A percentile compares a stretch with the other conserved stretches of the same genome.
Conservation (phyloP, 2,329 filamentous ascomycete genomes). For the Neurospora sp. region DNA sequence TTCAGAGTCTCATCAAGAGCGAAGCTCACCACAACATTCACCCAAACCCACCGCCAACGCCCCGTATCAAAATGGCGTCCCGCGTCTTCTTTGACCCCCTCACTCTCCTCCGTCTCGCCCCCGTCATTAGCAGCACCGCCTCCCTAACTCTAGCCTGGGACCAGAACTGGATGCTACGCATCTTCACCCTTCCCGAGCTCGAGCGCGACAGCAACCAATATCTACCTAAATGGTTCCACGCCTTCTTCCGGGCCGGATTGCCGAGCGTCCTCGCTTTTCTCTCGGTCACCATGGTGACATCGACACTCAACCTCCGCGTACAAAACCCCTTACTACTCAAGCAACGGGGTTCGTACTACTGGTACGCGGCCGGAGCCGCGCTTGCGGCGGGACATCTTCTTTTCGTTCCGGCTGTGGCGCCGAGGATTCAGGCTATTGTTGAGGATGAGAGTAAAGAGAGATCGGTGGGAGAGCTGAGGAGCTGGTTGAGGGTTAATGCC, state of each 20-base stretch:
- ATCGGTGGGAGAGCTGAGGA: slow-evolving; percentile 15
- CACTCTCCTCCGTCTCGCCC: slow-evolving; percentile 31
- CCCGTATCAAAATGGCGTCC: neutral
- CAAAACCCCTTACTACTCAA: slow-evolving; percentile 16
- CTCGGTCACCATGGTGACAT: slow-evolving; percentile 24
- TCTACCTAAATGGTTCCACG: slow-evolving; percentile 33
- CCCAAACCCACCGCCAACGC: neutral
- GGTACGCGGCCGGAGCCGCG: slow-evolving; percentile 24
- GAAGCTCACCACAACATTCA: neutral
- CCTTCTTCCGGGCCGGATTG: slow-evolving; percentile 30
- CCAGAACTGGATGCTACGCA: slow-evolving; percentile 32
- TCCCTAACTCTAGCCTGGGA: slow-evolving; percentile 35
- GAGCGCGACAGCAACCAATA: slow-evolving; percentile 24
- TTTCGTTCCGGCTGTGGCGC: slow-evolving; percentile 25
- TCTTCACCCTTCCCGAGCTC: slow-evolving; percentile 24
- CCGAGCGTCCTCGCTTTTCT: slow-evolving; percentile 25
- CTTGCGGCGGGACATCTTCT: slow-evolving; percentile 24
- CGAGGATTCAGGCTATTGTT: slow-evolving; percentile 22
- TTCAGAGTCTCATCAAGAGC: neutral
- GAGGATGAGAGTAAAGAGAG: slow-evolving; percentile 15
- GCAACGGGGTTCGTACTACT: slow-evolving; percentile 18
- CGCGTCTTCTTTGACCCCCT: slow-evolving; percentile 25
- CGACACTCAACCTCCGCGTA: slow-evolving; percentile 18
- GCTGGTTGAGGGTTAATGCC: slow-evolving; percentile 24
- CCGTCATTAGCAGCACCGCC: slow-evolving; percentile 37